phyloP scores from a whole-genome alignment of 352 stramenopile genomes.

The Phytophthora aleatoria region DNA sequence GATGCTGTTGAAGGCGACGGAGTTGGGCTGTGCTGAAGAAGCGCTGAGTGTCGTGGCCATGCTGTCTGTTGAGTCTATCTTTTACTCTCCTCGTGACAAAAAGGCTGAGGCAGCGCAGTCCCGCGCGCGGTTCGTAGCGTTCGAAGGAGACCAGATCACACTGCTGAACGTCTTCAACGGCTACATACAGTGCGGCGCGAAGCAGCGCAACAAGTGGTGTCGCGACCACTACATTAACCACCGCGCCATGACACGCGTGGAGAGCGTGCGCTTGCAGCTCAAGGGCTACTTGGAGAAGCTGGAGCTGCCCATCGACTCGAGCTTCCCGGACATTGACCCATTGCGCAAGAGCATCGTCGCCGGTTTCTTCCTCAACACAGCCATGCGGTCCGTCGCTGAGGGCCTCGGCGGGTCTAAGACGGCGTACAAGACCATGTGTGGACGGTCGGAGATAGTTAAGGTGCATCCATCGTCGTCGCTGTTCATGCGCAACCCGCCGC shows the following conservation, averaged over 20 bases:
- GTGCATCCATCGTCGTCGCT: slow-evolving; percentile 89
- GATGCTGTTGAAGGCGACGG: slow-evolving; percentile 83
- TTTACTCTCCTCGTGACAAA: slow-evolving; percentile 86
- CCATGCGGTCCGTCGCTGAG: slow-evolving; percentile 83
- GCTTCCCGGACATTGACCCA: slow-evolving; percentile 80
- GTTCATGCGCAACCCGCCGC: slow-evolving; percentile 88
- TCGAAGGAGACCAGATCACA: slow-evolving; percentile 87
- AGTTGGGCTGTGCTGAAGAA: slow-evolving; percentile 82
- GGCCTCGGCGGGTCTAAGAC: slow-evolving; percentile 76
- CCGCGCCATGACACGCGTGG: slow-evolving; percentile 83
- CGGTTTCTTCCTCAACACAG: slow-evolving; percentile 89
- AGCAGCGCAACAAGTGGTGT: slow-evolving; percentile 89
- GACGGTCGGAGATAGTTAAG: slow-evolving; percentile 82
- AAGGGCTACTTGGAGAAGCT: slow-evolving; percentile 77
- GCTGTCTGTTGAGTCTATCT: slow-evolving; percentile 90
- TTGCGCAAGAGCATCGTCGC: slow-evolving; percentile 88
- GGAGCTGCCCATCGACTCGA: slow-evolving; percentile 66
- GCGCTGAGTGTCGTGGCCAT: slow-evolving; percentile 89
- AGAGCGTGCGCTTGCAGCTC: slow-evolving; percentile 80
- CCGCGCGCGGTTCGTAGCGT: slow-evolving; percentile 76
- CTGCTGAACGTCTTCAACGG: slow-evolving; percentile 84
- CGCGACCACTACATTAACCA: slow-evolving; percentile 88
- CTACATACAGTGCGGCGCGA: slow-evolving; percentile 69
- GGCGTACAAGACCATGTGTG: slow-evolving; percentile 87
- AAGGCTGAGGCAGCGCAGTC: slow-evolving; percentile 84